Conservation (phyloP, 345 rosid genomes). For the Brassica rapa region DNA sequence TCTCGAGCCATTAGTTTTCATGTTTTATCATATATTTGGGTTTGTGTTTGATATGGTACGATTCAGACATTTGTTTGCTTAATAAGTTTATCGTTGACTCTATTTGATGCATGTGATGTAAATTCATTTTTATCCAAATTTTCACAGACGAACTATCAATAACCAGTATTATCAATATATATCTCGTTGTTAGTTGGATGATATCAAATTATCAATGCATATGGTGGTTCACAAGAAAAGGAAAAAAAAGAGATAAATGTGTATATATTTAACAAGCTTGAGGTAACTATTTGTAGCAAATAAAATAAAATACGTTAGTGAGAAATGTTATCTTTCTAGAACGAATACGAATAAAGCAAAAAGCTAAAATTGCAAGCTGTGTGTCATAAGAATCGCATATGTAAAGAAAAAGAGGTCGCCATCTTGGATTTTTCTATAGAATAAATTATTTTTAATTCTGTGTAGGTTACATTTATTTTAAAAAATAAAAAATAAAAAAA, state of each 20-base stretch:
- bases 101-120: slow-evolving; percentile 25
- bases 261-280: not conserved
- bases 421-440: slow-evolving; percentile 13
- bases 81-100: slow-evolving; percentile 30
- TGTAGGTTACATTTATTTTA: not conserved
- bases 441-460: not conserved
- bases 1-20: slow-evolving; percentile 19
- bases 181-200: slow-evolving; percentile 1
- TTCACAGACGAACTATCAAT: slow-evolving; percentile 5
- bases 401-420: not conserved
- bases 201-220: not conserved
- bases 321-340: not conserved
- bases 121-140: slow-evolving; percentile 17
- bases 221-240: not conserved
- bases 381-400: slow-evolving; percentile 7
- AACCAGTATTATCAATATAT: not conserved
- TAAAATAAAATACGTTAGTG: not conserved
- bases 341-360: not conserved
- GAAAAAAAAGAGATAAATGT: not conserved
- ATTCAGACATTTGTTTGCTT: slow-evolving; percentile 38
- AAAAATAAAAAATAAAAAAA: no score
- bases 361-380: slow-evolving; percentile 29
- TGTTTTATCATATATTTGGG: slow-evolving; percentile 23
- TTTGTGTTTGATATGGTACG: slow-evolving; percentile 36
- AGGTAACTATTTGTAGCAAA: not conserved